Conservation (phyloP, 2,329 filamentous ascomycete genomes). For the Botrytis byssoidea region DNA sequence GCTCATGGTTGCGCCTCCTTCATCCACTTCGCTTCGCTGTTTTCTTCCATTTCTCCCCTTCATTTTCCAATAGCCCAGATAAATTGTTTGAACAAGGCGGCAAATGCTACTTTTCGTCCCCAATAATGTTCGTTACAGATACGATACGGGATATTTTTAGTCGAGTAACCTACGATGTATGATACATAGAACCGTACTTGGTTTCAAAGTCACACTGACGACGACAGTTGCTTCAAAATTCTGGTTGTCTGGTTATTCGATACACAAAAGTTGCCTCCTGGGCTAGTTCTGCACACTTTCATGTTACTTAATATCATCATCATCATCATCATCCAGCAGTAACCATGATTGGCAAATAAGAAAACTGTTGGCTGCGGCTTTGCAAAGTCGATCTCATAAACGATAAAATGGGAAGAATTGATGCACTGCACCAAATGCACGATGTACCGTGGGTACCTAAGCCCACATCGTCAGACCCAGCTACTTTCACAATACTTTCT, state of each 20-base stretch:
- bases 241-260: constrained; percentile 8
- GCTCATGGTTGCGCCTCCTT: constrained; percentile 3
- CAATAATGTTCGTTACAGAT: constrained; percentile 5
- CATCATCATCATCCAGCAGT: not conserved
- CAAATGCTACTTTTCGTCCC: constrained; percentile 5
- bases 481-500: constrained; percentile 9
- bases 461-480: constrained; percentile 3
- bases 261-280: constrained; percentile 6
- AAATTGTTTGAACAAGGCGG: not conserved
- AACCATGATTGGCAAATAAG: not conserved
- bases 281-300: constrained; percentile 13
- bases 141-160: constrained; percentile 4
- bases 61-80: constrained; percentile 7
- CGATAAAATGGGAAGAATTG: constrained; percentile 4
- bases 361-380: constrained; percentile 10
- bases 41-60: not conserved
- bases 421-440: constrained; percentile 13
- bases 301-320: constrained; percentile 6
- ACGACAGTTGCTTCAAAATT: constrained; percentile 13
- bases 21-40: constrained; percentile 14
- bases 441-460: constrained; percentile 9
- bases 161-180: not conserved
- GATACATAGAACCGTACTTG: constrained; percentile 14
- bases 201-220: constrained; percentile 13
- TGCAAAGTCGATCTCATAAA: constrained; percentile 8